Evolutionary conservation across 306 rosid genomes (phyloP).

Genomic region (Fragaria vesca): DNA sequence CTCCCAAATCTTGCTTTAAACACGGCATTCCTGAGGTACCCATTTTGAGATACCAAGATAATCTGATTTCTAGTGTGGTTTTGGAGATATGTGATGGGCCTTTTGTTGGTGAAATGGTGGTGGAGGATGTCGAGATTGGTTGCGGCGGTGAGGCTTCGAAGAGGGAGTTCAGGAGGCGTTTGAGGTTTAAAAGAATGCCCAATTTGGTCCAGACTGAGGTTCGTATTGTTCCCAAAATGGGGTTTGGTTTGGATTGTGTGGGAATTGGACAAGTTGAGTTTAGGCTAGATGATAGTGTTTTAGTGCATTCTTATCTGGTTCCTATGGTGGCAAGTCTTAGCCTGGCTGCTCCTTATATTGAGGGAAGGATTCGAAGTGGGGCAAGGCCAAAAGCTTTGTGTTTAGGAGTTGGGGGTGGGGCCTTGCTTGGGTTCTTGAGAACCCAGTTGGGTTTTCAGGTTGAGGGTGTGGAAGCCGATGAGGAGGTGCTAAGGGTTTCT

Average conservation of each 20-base stretch:
- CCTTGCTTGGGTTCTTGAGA: conserved; percentile 59
- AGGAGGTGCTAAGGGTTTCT: conserved; percentile 64
- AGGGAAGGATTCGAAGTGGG: conserved; percentile 42
- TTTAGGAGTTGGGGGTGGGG: conserved; percentile 92
- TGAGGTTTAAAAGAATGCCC: conserved; percentile 86
- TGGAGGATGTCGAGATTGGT: conserved; percentile 73
- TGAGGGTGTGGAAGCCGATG: conserved; percentile 60
- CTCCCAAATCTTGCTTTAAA: conserved; percentile 55
- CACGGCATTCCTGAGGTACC: conserved; percentile 63
- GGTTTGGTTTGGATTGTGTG: conserved; percentile 16
- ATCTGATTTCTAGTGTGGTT: conserved; percentile 45
- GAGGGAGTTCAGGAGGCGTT: conserved; percentile 73
- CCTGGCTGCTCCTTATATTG: conserved; percentile 37
- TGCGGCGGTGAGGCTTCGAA: background rate
- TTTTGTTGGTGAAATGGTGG: conserved; percentile 75
- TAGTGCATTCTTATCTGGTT: conserved; percentile 78
- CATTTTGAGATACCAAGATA: conserved; percentile 63
- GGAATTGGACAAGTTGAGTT: conserved; percentile 14
- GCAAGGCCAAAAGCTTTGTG: conserved; percentile 65
- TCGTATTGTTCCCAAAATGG: conserved; percentile 17
- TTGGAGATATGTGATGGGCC: conserved; percentile 50
- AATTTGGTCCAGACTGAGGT: conserved; percentile 80
- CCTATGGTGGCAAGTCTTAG: conserved; percentile 81
- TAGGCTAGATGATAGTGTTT: conserved; percentile 41
- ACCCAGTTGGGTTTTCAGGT: conserved; percentile 65